Percentiles rank a stretch among this genome's conserved stretches.
Conservation (phyloP, 2,329 filamentous ascomycete genomes). For the Beauveria asiatica region DNA sequence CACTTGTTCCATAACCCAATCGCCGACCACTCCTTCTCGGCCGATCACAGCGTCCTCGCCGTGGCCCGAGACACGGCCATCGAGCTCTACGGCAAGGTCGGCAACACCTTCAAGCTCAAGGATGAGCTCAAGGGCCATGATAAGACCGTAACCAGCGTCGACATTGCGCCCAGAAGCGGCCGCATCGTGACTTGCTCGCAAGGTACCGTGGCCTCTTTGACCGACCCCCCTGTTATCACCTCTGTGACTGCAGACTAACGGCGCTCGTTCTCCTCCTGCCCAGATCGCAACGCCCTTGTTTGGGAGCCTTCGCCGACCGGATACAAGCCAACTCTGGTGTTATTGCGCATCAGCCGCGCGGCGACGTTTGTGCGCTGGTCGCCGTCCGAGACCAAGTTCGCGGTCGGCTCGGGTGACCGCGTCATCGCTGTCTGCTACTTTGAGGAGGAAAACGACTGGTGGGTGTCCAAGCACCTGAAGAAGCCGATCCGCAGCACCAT, state of each 20-base stretch:
- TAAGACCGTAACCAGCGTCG: constrained; percentile 91
- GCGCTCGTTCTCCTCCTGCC: background rate
- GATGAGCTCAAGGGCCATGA: constrained; percentile 95
- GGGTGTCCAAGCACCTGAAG: constrained; percentile 98
- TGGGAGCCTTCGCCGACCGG: constrained; percentile 91
- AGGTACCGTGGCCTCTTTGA: constrained; percentile 41
- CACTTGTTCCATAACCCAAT: constrained; percentile 96
- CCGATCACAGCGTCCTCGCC: constrained; percentile 79
- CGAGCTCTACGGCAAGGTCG: constrained; percentile 73
- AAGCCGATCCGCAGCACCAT: constrained; percentile 98
- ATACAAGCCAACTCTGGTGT: constrained; percentile 94
- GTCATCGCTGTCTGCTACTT: constrained; percentile 98
- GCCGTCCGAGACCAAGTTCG: constrained; percentile 93
- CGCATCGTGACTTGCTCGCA: constrained; percentile 97
- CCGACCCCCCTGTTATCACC: background rate
- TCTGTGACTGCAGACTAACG: background rate
- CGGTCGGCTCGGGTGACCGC: constrained; percentile 89
- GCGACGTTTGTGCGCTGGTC: constrained; percentile 97
- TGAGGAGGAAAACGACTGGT: constrained; percentile 99
- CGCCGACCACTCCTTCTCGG: constrained; percentile 95
- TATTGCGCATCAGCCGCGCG: constrained; percentile 92
- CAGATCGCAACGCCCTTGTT: constrained; percentile 94
- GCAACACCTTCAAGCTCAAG: constrained; percentile 70
- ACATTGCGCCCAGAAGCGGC: constrained; percentile 83
- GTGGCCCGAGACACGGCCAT: constrained; percentile 85